These are phyloP conservation scores for Coriaria nepalensis DNA, from an alignment of 306 rosid genomes.

Conservation along the genomic window DNA sequence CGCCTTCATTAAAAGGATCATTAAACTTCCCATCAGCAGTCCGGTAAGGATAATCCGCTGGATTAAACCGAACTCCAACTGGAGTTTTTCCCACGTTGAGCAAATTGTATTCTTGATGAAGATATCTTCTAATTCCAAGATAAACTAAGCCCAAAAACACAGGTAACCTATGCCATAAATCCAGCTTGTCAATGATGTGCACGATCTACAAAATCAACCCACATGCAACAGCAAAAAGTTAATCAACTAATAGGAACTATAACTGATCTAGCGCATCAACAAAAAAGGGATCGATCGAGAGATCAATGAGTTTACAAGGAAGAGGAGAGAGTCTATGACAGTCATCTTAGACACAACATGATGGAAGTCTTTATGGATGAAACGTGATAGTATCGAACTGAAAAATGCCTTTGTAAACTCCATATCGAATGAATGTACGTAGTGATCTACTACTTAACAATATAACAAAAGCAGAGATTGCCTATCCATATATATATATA, in stretches of 20 bases:
- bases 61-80: constrained; percentile 28
- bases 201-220: constrained; percentile 21
- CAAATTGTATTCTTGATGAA: constrained; percentile 55
- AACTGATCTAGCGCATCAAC: too few relatives aligned
- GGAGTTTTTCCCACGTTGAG: constrained; percentile 30
- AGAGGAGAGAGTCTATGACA: constrained; percentile 35
- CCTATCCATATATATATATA: too few relatives aligned
- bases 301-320: constrained; percentile 27
- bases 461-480: too few relatives aligned
- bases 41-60: constrained; percentile 21
- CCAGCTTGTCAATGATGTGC: constrained; percentile 53
- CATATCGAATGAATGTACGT: too few relatives aligned
- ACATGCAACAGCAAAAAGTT: background rate
- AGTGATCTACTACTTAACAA: too few relatives aligned
- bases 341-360: constrained; percentile 42
- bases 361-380: constrained; percentile 44
- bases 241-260: too few relatives aligned
- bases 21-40: constrained; percentile 57
- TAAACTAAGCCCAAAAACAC: constrained; percentile 45
- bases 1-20: constrained; percentile 31
- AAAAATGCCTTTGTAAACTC: too few relatives aligned
- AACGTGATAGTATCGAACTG: constrained; percentile 2
- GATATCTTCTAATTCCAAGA: constrained; percentile 55
- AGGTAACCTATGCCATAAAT: constrained; percentile 55
- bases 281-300: constrained; percentile 1